phyloP scores from a whole-genome alignment of 2,329 filamentous ascomycete genomes.

The Fonsecaea erecta region DNA sequence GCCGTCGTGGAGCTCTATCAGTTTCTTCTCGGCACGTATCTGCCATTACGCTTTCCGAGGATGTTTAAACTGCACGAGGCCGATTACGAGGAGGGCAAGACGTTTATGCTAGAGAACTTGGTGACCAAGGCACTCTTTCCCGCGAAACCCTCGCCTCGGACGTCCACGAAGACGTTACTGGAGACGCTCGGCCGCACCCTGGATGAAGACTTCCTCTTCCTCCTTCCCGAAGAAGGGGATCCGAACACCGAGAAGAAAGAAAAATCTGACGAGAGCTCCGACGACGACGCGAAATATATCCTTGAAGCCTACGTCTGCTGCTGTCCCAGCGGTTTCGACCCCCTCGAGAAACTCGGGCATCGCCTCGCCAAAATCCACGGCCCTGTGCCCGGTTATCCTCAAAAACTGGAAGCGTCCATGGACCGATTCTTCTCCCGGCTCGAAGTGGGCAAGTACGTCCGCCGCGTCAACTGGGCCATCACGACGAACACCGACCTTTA shows the following conservation, averaged over 20 bases:
- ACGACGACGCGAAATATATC: slow-evolving; percentile 51
- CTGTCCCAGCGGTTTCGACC: slow-evolving; percentile 64
- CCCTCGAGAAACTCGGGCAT: slow-evolving; percentile 59
- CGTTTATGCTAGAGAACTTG: slow-evolving; percentile 50
- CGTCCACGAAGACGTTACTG: slow-evolving; percentile 49
- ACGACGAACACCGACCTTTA: slow-evolving; percentile 48
- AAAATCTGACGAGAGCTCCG: slow-evolving; percentile 7
- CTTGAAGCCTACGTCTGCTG: slow-evolving; percentile 62
- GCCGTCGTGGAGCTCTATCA: slow-evolving; percentile 63
- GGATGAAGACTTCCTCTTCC: slow-evolving; percentile 65
- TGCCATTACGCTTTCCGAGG: slow-evolving; percentile 61
- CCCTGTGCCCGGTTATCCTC: slow-evolving; percentile 62
- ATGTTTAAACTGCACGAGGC: slow-evolving; percentile 53
- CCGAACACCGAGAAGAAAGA: slow-evolving; percentile 8
- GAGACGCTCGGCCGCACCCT: slow-evolving; percentile 57
- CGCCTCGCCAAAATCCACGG: slow-evolving; percentile 61
- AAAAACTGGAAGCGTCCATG: slow-evolving; percentile 64
- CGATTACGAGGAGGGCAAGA: slow-evolving; percentile 37
- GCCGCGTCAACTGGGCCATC: slow-evolving; percentile 58
- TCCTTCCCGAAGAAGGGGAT: slow-evolving; percentile 52
- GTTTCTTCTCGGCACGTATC: slow-evolving; percentile 60
- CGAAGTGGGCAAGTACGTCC: slow-evolving; percentile 59
- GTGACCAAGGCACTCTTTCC: slow-evolving; percentile 52
- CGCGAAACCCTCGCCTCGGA: slow-evolving; percentile 40
- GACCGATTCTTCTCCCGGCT: slow-evolving; percentile 64